A percentile compares a stretch with the other conserved stretches of the same genome.
Conservation (phyloP, 108 stramenopile species). For the Conticribra weissflogii region DNA sequence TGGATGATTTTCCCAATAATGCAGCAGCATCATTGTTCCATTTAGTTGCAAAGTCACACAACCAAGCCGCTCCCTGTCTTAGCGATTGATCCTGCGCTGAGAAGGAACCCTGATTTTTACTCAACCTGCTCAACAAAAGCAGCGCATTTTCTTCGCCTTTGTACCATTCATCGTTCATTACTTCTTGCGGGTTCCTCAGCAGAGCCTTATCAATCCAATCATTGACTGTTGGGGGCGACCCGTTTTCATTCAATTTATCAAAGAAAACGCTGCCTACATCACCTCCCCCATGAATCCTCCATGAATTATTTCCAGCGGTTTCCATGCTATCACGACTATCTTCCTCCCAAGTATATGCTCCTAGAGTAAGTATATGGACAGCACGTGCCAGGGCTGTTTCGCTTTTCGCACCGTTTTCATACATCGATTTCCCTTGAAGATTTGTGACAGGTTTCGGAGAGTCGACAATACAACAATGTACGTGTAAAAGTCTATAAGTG, state of each 20-base stretch:
- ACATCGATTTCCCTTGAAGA: constrained; percentile 60
- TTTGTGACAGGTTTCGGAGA: constrained; percentile 17
- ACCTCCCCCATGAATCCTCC: constrained; percentile 64
- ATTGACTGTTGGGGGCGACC: constrained; percentile 50
- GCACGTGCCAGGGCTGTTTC: constrained; percentile 81
- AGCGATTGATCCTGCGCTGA: constrained; percentile 56
- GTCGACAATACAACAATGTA: constrained; percentile 59
- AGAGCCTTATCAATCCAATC: constrained; percentile 74
- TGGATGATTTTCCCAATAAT: constrained; percentile 31
- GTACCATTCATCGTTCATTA: constrained; percentile 70
- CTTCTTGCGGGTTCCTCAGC: constrained; percentile 50
- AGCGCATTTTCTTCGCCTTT: constrained; percentile 66
- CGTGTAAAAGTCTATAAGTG: constrained; percentile 72
- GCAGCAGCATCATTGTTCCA: constrained; percentile 56
- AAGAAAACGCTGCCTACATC: constrained; percentile 74
- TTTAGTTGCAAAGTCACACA: constrained; percentile 75
- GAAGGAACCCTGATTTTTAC: constrained; percentile 62
- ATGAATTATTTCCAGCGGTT: constrained; percentile 54
- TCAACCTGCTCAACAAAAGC: constrained; percentile 54
- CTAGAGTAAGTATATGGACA: constrained; percentile 80
- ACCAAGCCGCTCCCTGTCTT: constrained; percentile 75
- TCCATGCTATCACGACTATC: constrained; percentile 6
- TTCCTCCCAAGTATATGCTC: constrained; percentile 79
- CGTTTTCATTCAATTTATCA: not conserved
- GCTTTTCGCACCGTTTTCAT: constrained; percentile 66